A percentile compares a stretch with the other conserved stretches of the same genome.
Evolutionary conservation across 2,329 filamentous ascomycete species (phyloP).

Genomic region (Verticillium longisporum): DNA sequence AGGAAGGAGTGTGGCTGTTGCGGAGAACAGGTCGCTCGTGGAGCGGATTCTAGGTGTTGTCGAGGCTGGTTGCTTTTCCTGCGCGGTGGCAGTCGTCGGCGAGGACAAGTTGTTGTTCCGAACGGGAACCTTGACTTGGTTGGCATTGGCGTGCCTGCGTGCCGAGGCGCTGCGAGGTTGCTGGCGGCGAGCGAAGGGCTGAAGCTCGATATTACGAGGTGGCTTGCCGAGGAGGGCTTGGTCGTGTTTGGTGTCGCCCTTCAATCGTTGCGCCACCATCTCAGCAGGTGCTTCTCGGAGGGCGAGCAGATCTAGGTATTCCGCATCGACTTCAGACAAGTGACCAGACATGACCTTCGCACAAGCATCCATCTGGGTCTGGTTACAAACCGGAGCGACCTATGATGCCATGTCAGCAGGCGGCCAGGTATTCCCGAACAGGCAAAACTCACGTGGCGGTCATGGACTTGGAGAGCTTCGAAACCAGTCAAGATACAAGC

Average conservation of each 20-base stretch:
- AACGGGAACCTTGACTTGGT: not conserved
- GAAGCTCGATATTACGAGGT: not conserved
- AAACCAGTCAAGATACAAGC: slow-evolving; percentile 84
- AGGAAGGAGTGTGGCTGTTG: slow-evolving; percentile 1
- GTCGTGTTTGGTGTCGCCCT: too few species aligned
- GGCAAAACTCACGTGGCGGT: slow-evolving; percentile 45
- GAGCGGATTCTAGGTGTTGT: not conserved
- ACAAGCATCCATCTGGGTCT: slow-evolving; percentile 63
- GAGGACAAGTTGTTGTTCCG: not conserved
- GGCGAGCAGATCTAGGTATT: not conserved
- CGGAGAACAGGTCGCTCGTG: not conserved
- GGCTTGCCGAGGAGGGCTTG: not conserved
- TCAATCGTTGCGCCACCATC: not conserved
- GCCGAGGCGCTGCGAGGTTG: not conserved
- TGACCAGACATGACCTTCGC: slow-evolving; percentile 62
- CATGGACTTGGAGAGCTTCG: slow-evolving; percentile 66
- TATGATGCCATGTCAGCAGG: slow-evolving; percentile 19
- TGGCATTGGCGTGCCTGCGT: not conserved
- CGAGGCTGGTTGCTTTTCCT: not conserved
- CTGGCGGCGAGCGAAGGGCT: not conserved
- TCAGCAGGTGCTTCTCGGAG: not conserved
- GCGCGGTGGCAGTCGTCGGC: slow-evolving; percentile 21
- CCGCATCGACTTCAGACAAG: not conserved
- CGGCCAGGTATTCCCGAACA: not conserved
- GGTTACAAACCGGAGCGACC: slow-evolving; percentile 62